Base-by-base conservation (phyloP, 2,329 filamentous ascomycete species). In the Botrytis deweyae region DNA sequence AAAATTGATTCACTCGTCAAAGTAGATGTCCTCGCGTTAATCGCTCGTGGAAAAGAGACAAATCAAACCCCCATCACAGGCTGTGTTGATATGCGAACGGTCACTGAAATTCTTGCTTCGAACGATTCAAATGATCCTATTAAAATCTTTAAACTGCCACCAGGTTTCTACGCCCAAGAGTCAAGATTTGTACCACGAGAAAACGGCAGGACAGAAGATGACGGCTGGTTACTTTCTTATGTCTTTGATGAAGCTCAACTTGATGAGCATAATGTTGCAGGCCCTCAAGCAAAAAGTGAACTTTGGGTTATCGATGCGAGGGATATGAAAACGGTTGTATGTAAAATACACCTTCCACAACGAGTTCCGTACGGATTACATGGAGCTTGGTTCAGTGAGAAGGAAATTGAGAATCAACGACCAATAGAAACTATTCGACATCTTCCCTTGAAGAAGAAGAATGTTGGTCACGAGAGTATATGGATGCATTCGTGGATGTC, bases 301-400 rank as follows among this genome's bases (percentile, higher is more conserved):
- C 82, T 93, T 0, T 93, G 91, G 91, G 84, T 93, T 22, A 85
- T 93, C 44, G 87, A 93, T 78, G 91, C 90, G 0, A 86, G 80
- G 74, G 84, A 84, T 3, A 93, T 93, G 90, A 84, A 80, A 38
- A 84, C 88, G 4, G 83, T 93, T 0, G 84, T 91, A 5, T 88
- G 86, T 9, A 86, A 84, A 74, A 84, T 93, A 5, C 81, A 82
- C 33, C 81, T 93, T 49, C 90, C 90, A 3, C 90, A 92, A 76
- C 82, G 91, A 20, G 90, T 93, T 0, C 90, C 91, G 0, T 93
- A 93, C 77, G 91, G 91, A 0, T 81, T 93, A 67, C 91, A 92
- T 79, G 89, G 89, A 6, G 84, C 83, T 10, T 92, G 89, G 88
- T 90, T 91, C 72, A 82, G 83, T 0, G 85, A 87, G 73, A 82